Conservation (phyloP, 805 yeast species). For the Candida sphagnicola region DNA sequence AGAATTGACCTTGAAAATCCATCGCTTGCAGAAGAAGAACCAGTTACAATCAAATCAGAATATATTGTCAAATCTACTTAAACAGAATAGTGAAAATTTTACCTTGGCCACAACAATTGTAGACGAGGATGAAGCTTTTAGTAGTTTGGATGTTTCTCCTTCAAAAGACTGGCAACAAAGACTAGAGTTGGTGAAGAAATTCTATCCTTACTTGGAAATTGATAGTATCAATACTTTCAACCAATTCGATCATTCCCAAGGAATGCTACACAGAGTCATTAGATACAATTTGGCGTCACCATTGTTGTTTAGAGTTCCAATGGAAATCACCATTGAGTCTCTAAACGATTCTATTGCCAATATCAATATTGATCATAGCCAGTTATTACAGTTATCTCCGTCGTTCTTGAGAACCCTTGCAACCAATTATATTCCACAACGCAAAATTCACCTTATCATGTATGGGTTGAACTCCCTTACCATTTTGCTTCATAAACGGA, state of each 20-base stretch:
- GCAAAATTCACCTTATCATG: conserved; percentile 26
- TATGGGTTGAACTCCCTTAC: conserved; percentile 32
- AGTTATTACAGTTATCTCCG: conserved; percentile 19
- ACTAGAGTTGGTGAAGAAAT: conserved; percentile 18
- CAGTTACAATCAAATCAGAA: conserved; percentile 10
- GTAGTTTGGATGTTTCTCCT: conserved; percentile 31
- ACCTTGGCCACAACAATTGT: conserved; percentile 8
- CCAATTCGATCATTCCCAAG: conserved; percentile 5
- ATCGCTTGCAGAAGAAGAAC: conserved; percentile 10
- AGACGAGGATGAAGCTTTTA: conserved; percentile 18
- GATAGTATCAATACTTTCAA: conserved; percentile 10
- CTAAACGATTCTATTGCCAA: conserved; percentile 10
- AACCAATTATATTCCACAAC: conserved; percentile 20
- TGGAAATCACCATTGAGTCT: conserved; percentile 13
- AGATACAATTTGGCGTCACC: conserved; percentile 16
- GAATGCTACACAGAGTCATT: conserved; percentile 11
- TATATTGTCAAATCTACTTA: conserved; percentile 16
- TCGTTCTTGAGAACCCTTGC: conserved; percentile 16
- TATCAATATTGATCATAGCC: conserved; percentile 7
- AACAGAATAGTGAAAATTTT: conserved; percentile 15
- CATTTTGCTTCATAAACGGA: conserved; percentile 17
- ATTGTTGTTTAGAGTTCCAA: conserved; percentile 17
- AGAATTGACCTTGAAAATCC: conserved; percentile 11
- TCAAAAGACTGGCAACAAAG: conserved; percentile 29
- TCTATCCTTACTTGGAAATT: conserved; percentile 22